Evolutionary conservation across 441 rosid genomes (phyloP), one percentile per base, ranked within the genome.

Genomic region (Melastoma candidum): DNA sequence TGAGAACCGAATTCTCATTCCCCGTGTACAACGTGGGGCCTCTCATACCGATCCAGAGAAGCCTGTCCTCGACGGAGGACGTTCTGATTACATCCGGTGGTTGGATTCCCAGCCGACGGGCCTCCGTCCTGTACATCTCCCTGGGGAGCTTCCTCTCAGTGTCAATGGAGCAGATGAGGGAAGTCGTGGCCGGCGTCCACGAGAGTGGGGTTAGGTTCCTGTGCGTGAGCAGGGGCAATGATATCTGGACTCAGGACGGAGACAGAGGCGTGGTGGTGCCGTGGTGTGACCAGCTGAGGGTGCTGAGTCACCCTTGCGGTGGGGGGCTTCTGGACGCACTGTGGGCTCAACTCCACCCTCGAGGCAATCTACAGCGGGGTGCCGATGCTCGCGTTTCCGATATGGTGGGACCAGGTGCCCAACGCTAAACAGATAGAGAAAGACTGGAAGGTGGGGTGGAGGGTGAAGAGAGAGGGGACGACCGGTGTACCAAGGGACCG

Each of bases 261-360:
- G 62, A 60, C 17, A 50, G 2, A 60, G 73, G 70, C 4, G 32
- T 45, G 4, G 36, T 66, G 22, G 50, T 74, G 41, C 68, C 75
- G 1, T 74, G 78, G 73, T 74, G 73, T 47, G 68, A 74, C 17
- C 75, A 71, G 47, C 39, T 71, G 63, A 65, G 48, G 48, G 76
- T 71, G 9, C 24, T 74, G 43, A 57, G 56, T 27, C 78, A 74
- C 49, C 46, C 61, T 17, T 17, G 58, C 75, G 1, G 26, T 69
- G 0, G 77, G 70, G 12, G 74, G 77, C 1, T 73, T 69, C 57
- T 69, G 52, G 64, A 60, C 64, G 14, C 74, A 69, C 47, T 69
- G 74, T 7, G 70, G 74, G 17, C 58, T 43, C 12, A 65, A 50
- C 47, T 69, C 70, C 8, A 58, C 13, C 25, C 29, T 53, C 12